Base-by-base conservation (phyloP, 441 rosid genomes). In the Adansonia grandidieri region DNA sequence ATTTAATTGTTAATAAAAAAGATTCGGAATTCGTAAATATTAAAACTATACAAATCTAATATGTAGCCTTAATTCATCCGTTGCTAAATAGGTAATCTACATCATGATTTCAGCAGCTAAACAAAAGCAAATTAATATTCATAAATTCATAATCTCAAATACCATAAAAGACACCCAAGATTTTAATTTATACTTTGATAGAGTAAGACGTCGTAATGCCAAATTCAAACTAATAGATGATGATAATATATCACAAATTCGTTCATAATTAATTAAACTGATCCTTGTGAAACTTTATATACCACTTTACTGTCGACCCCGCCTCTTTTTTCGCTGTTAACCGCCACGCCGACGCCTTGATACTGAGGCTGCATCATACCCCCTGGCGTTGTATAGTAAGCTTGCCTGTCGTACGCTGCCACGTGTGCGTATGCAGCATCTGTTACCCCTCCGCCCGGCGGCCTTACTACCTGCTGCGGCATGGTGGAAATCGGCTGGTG, bases 361-460 rank as follows among this genome's bases (percentile, higher is more conserved):
- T 87, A 88, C 75, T 83, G 89, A 37, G 84, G 85, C 47, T 80
- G 83, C 66, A 81, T 17, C 53, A 80, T 74, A 10, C 87, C 92
- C 6, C 88, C 89, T 13, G 78, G 79, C 1, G 91, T 83, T 0
- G 93, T 85, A 67, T 94, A 94, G 78, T 90, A 90, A 4, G 91
- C 89, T 78, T 89, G 97, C 78, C 93, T 85, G 15, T 86, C 88
- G 77, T 90, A 92, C 53, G 86, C 74, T 15, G 74, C 82, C 83
- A 87, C 70, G 64, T 83, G 95, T 7, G 91, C 80, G 76, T 90
- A 94, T 9, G 83, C 84, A 1, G 83, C 4, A 11, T 86, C 85
- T 47, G 87, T 83, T 84, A 82, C n/a, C 57, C 88, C 8, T 76
- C 83, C 2, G 66, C 76, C 2, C 68, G 81, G 88, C 42, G 83